phyloP scores from a whole-genome alignment of 352 stramenopile genomes.

The Plasmopara viticola region DNA sequence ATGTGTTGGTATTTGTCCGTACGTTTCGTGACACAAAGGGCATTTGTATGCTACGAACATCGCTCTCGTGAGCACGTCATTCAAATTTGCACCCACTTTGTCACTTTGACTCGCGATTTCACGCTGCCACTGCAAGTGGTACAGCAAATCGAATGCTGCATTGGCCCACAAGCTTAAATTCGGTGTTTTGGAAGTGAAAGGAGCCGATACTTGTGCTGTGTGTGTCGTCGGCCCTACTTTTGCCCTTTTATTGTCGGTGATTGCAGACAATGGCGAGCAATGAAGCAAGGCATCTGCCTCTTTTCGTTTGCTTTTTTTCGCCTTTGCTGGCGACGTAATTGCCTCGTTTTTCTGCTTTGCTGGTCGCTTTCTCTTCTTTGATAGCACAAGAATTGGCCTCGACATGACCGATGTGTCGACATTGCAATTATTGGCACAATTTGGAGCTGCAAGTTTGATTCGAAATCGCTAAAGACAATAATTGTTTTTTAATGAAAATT shows the following conservation, averaged over 20 bases:
- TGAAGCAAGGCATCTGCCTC: constrained; percentile 2
- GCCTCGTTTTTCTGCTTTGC: constrained; percentile 42
- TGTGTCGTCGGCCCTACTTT: constrained; percentile 11
- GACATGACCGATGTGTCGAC: constrained; percentile 31
- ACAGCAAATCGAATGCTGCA: constrained; percentile 64
- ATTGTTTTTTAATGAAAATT: not conserved
- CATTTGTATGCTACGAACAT: constrained; percentile 37
- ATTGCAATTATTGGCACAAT: constrained; percentile 24
- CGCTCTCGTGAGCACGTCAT: constrained; percentile 30
- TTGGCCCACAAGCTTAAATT: constrained; percentile 69
- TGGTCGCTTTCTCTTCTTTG: constrained; percentile 71
- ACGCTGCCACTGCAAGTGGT: constrained; percentile 58
- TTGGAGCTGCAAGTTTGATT: constrained; percentile 43
- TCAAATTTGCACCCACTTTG: constrained; percentile 20
- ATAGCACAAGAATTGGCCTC: constrained; percentile 52
- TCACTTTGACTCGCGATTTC: constrained; percentile 4
- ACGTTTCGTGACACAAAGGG: constrained; percentile 40
- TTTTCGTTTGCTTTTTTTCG: constrained; percentile 41
- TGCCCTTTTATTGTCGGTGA: constrained; percentile 13
- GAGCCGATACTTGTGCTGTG: constrained; percentile 11
- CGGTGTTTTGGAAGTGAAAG: constrained; percentile 37
- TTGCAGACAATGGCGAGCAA: constrained; percentile 14
- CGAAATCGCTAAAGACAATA: constrained; percentile 39
- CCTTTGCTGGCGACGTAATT: constrained; percentile 18
- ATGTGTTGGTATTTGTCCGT: constrained; percentile 37